Conservation (phyloP, 192 early-diverging fungal species). For the Cladochytrium replicatum region DNA sequence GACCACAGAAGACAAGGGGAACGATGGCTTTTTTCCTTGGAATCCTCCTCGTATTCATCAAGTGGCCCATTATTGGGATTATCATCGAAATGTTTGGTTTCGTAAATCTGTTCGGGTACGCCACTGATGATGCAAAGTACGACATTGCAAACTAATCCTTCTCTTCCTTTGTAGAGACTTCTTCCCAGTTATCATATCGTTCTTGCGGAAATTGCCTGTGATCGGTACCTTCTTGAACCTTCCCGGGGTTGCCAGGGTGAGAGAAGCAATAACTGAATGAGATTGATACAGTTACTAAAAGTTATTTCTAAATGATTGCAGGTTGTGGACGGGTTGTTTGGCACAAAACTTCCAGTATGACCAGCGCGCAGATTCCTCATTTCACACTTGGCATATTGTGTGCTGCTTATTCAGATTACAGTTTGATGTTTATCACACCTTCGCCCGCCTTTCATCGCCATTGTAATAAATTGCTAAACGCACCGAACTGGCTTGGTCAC, state of each 20-base stretch:
- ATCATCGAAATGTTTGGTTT: slow-evolving; percentile 87
- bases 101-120: slow-evolving; percentile 92
- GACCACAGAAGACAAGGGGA: slow-evolving; percentile 78
- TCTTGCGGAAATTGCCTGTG: slow-evolving; percentile 77
- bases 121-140: background rate
- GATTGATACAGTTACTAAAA: too few relatives aligned
- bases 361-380: too few relatives aligned
- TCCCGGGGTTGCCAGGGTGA: slow-evolving; percentile 69
- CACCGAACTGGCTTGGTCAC: too few relatives aligned
- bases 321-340: too few relatives aligned
- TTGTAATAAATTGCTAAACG: too few relatives aligned
- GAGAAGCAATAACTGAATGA: too few relatives aligned
- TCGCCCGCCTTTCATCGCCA: too few relatives aligned
- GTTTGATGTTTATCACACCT: too few relatives aligned
- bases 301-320: too few relatives aligned
- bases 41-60: slow-evolving; percentile 77
- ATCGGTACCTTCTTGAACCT: slow-evolving; percentile 80
- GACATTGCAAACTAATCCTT: background rate
- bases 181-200: slow-evolving; percentile 84
- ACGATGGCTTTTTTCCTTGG: slow-evolving; percentile 84
- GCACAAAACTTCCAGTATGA: too few relatives aligned
- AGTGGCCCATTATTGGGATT: slow-evolving; percentile 86
- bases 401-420: too few relatives aligned
- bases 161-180: slow-evolving; percentile 64
- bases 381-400: too few relatives aligned